These are phyloP conservation scores for Fusarium anguioides DNA, from an alignment of 2,329 filamentous ascomycete species.

Conservation along the genomic window DNA sequence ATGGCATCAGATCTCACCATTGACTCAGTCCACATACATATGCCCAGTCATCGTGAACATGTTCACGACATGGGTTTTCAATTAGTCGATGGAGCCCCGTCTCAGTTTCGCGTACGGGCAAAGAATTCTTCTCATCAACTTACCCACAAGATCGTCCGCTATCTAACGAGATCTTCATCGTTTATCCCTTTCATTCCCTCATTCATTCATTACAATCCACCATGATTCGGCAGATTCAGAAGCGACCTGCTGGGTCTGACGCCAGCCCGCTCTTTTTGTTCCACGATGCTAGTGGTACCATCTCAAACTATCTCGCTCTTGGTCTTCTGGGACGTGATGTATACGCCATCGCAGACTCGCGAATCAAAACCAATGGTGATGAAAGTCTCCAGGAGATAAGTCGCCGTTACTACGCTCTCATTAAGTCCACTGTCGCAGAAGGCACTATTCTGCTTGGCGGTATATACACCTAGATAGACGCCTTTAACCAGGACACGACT, in stretches of 20 bases:
- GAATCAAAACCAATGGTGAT: background rate
- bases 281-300: slow-evolving; percentile 2
- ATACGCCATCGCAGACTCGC: slow-evolving; percentile 3
- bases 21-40: background rate
- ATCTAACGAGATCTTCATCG: background rate
- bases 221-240: slow-evolving; percentile 8
- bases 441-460: slow-evolving; percentile 5
- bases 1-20: background rate
- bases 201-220: background rate
- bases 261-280: background rate
- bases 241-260: slow-evolving; percentile 3
- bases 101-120: background rate
- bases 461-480: background rate
- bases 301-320: slow-evolving; percentile 9
- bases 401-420: slow-evolving; percentile 6
- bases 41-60: background rate
- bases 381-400: slow-evolving; percentile 2
- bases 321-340: slow-evolving; percentile 6
- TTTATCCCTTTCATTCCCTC: too few species aligned
- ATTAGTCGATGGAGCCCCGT: background rate
- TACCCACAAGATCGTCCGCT: background rate
- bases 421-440: slow-evolving; percentile 1
- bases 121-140: background rate
- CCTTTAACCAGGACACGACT: background rate
- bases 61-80: background rate